phyloP scores from a whole-genome alignment of 805 yeast species.

The Candida qinlingensis region DNA sequence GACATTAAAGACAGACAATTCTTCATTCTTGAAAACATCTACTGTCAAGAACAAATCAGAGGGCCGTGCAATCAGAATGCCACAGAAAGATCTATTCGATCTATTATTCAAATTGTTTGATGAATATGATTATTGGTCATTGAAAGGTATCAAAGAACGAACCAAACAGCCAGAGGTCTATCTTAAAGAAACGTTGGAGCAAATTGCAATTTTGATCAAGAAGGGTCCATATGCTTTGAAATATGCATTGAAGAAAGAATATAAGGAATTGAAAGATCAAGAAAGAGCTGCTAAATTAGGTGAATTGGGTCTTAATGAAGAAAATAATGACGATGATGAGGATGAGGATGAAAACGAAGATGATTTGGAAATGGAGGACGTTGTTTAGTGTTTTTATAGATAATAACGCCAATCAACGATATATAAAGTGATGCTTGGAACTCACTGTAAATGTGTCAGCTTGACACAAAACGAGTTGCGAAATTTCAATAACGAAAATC shows the following conservation, averaged over 20 bases:
- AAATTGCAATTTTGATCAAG: constrained; percentile 82
- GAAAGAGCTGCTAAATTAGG: constrained; percentile 67
- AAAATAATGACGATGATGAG: constrained; percentile 26
- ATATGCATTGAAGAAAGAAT: constrained; percentile 87
- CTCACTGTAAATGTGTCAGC: too few species aligned
- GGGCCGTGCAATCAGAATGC: constrained; percentile 92
- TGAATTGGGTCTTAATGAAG: constrained; percentile 33
- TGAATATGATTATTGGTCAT: constrained; percentile 93
- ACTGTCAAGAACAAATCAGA: constrained; percentile 43
- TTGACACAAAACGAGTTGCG: constrained; percentile 1
- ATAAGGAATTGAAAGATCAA: constrained; percentile 69
- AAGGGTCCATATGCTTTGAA: constrained; percentile 95
- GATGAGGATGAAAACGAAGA: constrained; percentile 63
- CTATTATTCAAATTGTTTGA: constrained; percentile 84
- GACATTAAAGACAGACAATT: constrained; percentile 66
- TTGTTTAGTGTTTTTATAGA: constrained; percentile 31
- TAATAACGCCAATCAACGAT: too few species aligned
- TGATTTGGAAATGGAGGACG: constrained; percentile 74
- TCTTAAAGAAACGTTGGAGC: constrained; percentile 83
- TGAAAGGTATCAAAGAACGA: constrained; percentile 89
- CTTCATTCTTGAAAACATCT: constrained; percentile 56
- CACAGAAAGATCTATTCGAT: constrained; percentile 86
- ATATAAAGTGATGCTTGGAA: too few species aligned
- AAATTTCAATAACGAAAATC: not conserved
- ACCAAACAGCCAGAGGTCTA: constrained; percentile 95